Percentiles rank a stretch among this genome's conserved stretches.
Conservation (phyloP, 2,329 filamentous ascomycete species). For the Colletotrichum tropicicola region DNA sequence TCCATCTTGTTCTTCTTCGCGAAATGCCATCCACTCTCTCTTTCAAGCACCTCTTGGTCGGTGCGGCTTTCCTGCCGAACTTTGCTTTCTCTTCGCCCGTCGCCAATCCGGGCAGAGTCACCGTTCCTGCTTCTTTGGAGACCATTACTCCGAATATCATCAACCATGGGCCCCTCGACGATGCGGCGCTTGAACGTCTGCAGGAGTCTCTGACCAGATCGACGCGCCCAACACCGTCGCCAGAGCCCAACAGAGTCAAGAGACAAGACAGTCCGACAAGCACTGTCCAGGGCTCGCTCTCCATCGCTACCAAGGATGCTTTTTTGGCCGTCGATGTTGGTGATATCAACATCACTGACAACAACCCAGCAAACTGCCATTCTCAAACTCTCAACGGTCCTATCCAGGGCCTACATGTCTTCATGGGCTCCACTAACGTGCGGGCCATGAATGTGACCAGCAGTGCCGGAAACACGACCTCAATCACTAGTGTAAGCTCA, state of each 20-base stretch:
- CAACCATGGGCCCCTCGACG: constrained; percentile 6
- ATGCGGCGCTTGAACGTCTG: not conserved
- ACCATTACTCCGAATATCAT: not conserved
- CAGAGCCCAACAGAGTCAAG: not conserved
- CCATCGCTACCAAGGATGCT: not conserved
- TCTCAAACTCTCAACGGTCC: constrained; percentile 10
- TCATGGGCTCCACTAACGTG: constrained; percentile 11
- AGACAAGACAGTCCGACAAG: not conserved
- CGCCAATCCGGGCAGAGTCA: not conserved
- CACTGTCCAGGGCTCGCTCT: not conserved
- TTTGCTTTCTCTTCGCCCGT: not conserved
- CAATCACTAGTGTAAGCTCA: constrained; percentile 1
- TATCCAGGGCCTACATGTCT: constrained; percentile 8
- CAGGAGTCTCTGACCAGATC: not conserved
- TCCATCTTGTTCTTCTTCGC: not conserved
- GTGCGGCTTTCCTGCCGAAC: not conserved
- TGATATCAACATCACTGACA: not conserved
- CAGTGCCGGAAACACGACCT: constrained; percentile 2
- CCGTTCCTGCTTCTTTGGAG: not conserved
- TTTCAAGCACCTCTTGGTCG: not conserved
- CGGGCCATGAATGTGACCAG: constrained; percentile 10
- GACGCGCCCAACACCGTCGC: not conserved
- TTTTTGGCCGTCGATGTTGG: constrained; percentile 16
- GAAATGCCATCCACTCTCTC: not conserved
- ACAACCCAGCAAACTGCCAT: not conserved